A percentile compares a stretch with the other conserved stretches of the same genome.
phyloP scores from a whole-genome alignment of 192 early-diverging fungal genomes.

The Coemansia reversa region DNA sequence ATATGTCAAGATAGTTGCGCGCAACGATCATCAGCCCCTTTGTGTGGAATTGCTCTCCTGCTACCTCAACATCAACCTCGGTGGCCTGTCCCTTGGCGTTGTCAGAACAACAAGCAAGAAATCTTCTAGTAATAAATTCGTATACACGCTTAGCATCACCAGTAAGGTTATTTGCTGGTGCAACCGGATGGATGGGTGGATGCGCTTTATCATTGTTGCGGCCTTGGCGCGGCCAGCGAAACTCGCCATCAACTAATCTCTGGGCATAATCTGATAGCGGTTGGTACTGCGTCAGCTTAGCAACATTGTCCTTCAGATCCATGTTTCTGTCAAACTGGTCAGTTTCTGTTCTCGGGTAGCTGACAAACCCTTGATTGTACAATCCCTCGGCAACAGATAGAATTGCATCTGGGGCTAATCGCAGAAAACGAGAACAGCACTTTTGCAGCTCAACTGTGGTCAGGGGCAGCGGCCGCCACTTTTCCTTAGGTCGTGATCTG shows the following conservation, averaged over 20 bases:
- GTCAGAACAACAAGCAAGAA: constrained; percentile 89
- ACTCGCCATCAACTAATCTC: constrained; percentile 67
- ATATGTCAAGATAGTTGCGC: constrained; percentile 91
- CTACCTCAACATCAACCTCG: constrained; percentile 65
- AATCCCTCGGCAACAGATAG: constrained; percentile 88
- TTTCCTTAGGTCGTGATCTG: constrained; percentile 64
- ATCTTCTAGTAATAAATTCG: constrained; percentile 84
- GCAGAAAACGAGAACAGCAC: constrained; percentile 65
- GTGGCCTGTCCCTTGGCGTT: constrained; percentile 89
- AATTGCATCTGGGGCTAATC: constrained; percentile 73
- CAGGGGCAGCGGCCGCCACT: constrained; percentile 89
- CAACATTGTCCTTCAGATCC: constrained; percentile 63
- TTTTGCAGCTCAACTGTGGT: constrained; percentile 96
- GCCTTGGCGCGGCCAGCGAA: constrained; percentile 74
- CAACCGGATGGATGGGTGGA: constrained; percentile 95
- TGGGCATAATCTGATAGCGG: constrained; percentile 47
- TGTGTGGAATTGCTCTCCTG: constrained; percentile 69
- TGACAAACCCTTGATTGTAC: constrained; percentile 86
- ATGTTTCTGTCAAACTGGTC: constrained; percentile 82
- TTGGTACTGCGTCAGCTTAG: constrained; percentile 60
- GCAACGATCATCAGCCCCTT: constrained; percentile 76
- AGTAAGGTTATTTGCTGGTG: constrained; percentile 51
- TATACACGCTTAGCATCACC: constrained; percentile 75
- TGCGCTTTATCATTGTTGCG: constrained; percentile 93
- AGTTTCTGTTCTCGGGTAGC: constrained; percentile 97